Conservation (phyloP, 306 rosid species). For the Pyrus betulifolia region DNA sequence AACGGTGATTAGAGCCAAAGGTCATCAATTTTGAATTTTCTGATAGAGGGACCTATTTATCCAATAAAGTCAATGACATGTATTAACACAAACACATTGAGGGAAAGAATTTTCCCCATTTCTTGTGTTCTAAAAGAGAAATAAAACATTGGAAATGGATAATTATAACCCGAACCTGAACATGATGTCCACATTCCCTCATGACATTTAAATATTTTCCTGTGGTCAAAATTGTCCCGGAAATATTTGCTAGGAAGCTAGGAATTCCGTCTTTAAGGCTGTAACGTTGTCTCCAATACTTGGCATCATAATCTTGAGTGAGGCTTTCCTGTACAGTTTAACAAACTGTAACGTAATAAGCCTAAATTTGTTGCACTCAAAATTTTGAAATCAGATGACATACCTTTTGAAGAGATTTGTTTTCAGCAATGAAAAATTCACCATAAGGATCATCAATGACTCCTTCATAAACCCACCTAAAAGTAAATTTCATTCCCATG, state of each 20-base stretch:
- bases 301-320: constrained; percentile 81
- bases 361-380: constrained; percentile 12
- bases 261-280: constrained; percentile 98
- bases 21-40: constrained; percentile 76
- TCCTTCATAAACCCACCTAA: constrained; percentile 97
- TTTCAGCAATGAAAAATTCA: constrained; percentile 90
- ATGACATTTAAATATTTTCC: constrained; percentile 96
- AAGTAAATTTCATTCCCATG: constrained; percentile 25
- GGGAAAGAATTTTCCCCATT: background rate
- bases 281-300: constrained; percentile 90
- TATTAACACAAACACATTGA: background rate
- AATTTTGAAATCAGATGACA: constrained; percentile 7
- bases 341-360: constrained; percentile 16
- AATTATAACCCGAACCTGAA: constrained; percentile 55
- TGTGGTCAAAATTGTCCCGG: constrained; percentile 87
- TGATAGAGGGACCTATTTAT: constrained; percentile 70
- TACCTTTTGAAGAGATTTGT: constrained; percentile 88
- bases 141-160: background rate
- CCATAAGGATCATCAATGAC: constrained; percentile 94
- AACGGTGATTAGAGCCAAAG: constrained; percentile 85
- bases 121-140: background rate
- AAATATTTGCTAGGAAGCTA: constrained; percentile 71
- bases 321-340: constrained; percentile 74
- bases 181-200: constrained; percentile 98
- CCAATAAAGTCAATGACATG: constrained; percentile 19